Evolutionary conservation across 306 rosid genomes (phyloP).

Genomic region (Quercus parvula): DNA sequence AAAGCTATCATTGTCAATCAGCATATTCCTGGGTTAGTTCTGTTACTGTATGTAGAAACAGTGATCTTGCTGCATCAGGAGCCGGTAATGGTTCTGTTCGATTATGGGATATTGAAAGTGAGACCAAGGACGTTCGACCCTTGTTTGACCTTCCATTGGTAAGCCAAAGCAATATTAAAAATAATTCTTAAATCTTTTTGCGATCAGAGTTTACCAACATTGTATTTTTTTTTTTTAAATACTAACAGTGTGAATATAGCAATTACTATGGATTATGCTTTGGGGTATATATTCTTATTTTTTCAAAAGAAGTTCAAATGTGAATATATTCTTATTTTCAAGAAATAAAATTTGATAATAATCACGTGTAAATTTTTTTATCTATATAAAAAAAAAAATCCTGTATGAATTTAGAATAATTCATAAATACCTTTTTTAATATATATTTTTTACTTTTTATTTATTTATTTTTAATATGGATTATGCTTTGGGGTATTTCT

Average conservation of each 20-base stretch:
- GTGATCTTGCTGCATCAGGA: constrained; percentile 93
- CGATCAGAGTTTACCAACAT: neutral
- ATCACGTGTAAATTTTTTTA: neutral
- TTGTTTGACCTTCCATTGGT: constrained; percentile 73
- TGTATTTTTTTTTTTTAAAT: neutral
- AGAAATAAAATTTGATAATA: neutral
- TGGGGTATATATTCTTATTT: neutral
- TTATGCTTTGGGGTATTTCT: no score
- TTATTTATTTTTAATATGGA: no score
- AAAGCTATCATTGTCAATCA: constrained; percentile 39
- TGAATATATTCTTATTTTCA: neutral
- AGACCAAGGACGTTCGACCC: constrained; percentile 53
- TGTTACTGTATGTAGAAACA: constrained; percentile 66
- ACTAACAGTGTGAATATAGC: constrained; percentile 1
- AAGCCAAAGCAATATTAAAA: constrained; percentile 34
- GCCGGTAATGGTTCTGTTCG: constrained; percentile 90
- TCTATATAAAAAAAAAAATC: no score
- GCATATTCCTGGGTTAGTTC: constrained; percentile 85
- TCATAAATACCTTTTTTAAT: no score
- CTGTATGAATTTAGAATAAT: no score
- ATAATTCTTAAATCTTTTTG: neutral
- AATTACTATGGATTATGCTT: neutral
- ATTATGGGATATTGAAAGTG: constrained; percentile 71
- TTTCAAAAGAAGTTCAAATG: neutral
- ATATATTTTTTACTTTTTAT: no score